A percentile compares a stretch with the other conserved stretches of the same genome.
Evolutionary conservation across 73 alveolate species (phyloP).

Genomic region (Tetrahymena borealis): DNA sequence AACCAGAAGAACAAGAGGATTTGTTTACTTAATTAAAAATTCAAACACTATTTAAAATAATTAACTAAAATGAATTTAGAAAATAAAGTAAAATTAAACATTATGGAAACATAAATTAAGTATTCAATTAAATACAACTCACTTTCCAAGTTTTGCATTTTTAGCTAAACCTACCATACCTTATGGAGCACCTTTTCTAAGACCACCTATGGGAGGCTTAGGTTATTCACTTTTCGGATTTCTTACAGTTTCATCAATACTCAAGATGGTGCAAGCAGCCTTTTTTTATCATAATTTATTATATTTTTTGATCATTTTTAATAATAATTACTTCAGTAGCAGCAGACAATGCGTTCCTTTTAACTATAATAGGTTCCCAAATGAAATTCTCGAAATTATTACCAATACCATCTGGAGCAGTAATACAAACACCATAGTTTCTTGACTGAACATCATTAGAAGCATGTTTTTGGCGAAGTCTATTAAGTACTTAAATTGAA

Average conservation of each 20-base stretch:
- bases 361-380: slow-evolving; percentile 79
- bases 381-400: slow-evolving; percentile 65
- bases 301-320: neutral
- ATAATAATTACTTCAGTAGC: slow-evolving; percentile 59
- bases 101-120: too few relatives aligned
- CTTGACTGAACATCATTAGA: slow-evolving; percentile 71
- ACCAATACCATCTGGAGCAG: slow-evolving; percentile 47
- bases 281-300: neutral
- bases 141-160: neutral
- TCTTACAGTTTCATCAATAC: slow-evolving; percentile 92
- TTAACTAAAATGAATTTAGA: too few relatives aligned
- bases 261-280: slow-evolving; percentile 92
- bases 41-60: too few relatives aligned
- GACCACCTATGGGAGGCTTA: neutral
- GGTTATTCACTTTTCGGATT: slow-evolving; percentile 71
- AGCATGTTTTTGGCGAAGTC: slow-evolving; percentile 91
- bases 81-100: too few relatives aligned
- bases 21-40: too few relatives aligned
- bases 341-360: slow-evolving; percentile 71
- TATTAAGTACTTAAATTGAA: slow-evolving; percentile 74
- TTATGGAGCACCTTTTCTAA: neutral
- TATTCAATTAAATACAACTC: neutral
- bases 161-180: neutral
- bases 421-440: slow-evolving; percentile 93
- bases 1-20: too few relatives aligned